phyloP scores from a whole-genome alignment of 2,329 filamentous ascomycete species.

The Fusarium sp. region DNA sequence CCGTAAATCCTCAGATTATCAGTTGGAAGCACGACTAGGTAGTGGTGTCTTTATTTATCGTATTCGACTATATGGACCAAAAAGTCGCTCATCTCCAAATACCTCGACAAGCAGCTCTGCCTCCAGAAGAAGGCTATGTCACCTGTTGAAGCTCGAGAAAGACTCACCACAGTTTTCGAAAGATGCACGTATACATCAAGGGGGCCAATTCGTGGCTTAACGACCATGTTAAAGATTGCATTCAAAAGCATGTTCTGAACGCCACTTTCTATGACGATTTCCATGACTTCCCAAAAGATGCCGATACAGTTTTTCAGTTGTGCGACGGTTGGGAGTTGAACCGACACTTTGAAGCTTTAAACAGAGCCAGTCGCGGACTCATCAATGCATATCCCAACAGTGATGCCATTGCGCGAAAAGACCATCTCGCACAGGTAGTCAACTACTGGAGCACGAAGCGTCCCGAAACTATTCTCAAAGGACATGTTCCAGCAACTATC shows the following conservation, averaged over 20 bases:
- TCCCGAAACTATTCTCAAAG: constrained; percentile 46
- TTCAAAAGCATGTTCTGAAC: constrained; percentile 44
- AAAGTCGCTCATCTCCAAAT: neutral
- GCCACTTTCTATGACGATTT: constrained; percentile 45
- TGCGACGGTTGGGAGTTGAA: constrained; percentile 50
- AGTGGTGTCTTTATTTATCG: neutral
- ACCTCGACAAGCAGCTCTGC: constrained; percentile 29
- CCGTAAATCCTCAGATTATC: neutral
- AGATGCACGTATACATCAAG: constrained; percentile 36
- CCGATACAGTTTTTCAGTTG: constrained; percentile 44
- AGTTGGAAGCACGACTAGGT: constrained; percentile 10
- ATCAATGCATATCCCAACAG: constrained; percentile 54
- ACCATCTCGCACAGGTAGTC: constrained; percentile 48
- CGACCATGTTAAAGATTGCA: constrained; percentile 45
- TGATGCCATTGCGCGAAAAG: constrained; percentile 51
- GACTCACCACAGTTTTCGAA: fast-evolving
- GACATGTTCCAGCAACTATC: constrained; percentile 47
- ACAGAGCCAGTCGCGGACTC: constrained; percentile 42
- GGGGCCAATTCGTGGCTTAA: constrained; percentile 48
- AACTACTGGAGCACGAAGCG: constrained; percentile 52
- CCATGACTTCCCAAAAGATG: constrained; percentile 40
- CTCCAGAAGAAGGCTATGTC: constrained; percentile 29
- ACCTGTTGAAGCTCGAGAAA: neutral
- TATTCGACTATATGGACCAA: constrained; percentile 20
- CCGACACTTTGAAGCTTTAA: constrained; percentile 47